Conservation (phyloP, 2,329 filamentous ascomycete species). For the Sclerotinia subarctica region DNA sequence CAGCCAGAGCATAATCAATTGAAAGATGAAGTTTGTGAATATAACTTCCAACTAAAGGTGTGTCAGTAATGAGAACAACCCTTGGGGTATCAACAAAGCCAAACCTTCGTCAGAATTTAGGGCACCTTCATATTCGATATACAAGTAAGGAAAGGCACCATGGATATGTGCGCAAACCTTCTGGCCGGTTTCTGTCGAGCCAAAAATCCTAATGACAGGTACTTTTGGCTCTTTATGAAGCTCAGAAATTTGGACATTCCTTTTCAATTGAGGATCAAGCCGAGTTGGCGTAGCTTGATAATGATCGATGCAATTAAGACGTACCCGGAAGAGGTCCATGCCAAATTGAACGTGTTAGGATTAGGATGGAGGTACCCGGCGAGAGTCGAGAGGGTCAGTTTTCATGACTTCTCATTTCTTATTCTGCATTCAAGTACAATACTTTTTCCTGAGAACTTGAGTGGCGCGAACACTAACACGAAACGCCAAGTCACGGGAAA, state of each 20-base stretch:
- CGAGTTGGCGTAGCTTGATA: conserved; percentile 78
- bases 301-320: conserved; percentile 92
- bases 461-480: conserved; percentile 14
- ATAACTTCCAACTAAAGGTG: conserved; percentile 63
- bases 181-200: conserved; percentile 88
- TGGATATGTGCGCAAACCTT: conserved; percentile 96
- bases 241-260: conserved; percentile 57
- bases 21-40: conserved; percentile 77
- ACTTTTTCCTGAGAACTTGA: background rate
- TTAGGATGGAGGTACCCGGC: conserved; percentile 10
- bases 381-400: background rate
- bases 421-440: background rate
- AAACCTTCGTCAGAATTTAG: conserved; percentile 65
- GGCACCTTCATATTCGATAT: conserved; percentile 75
- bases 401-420: conserved; percentile 11
- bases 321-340: conserved; percentile 80
- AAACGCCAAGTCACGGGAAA: background rate
- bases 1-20: conserved; percentile 84
- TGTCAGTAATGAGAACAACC: conserved; percentile 22
- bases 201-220: conserved; percentile 86
- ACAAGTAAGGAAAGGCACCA: conserved; percentile 94
- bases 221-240: conserved; percentile 66
- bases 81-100: conserved; percentile 30
- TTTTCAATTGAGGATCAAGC: conserved; percentile 76
- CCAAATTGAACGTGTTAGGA: conserved; percentile 12